A percentile compares a stretch with the other conserved stretches of the same genome.
Conservation (phyloP, 345 rosid species). For the Euphorbia peplus region DNA sequence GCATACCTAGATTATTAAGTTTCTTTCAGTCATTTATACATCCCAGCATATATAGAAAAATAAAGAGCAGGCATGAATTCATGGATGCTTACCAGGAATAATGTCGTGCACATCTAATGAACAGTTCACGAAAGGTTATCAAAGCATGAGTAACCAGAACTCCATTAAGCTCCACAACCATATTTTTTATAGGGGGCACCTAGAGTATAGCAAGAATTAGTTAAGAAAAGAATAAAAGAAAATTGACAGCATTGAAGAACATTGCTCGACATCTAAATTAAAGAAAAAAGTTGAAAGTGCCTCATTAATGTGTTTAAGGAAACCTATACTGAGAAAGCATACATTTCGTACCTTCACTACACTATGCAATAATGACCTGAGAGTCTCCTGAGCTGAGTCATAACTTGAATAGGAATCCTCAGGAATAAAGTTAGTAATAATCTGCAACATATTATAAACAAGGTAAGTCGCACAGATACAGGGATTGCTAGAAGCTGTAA, state of each 20-base stretch:
- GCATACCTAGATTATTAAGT: constrained; percentile 61
- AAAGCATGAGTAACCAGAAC: constrained; percentile 87
- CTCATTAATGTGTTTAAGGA: constrained; percentile 2
- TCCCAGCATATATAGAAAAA: background rate
- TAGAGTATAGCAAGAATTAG: constrained; percentile 36
- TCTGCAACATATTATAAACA: constrained; percentile 39
- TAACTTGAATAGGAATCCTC: constrained; percentile 84
- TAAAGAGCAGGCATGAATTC: constrained; percentile 11
- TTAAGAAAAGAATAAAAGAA: constrained; percentile 11
- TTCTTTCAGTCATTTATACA: constrained; percentile 4
- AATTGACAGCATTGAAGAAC: constrained; percentile 6
- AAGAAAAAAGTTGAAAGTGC: background rate
- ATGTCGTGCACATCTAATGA: constrained; percentile 74
- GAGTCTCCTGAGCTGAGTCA: constrained; percentile 82
- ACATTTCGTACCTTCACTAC: constrained; percentile 67
- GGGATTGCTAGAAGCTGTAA: constrained; percentile 11
- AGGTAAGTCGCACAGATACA: constrained; percentile 10
- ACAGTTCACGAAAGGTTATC: constrained; percentile 72
- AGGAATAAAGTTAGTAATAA: constrained; percentile 75
- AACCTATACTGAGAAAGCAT: background rate
- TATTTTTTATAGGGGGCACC: constrained; percentile 80
- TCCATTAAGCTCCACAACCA: constrained; percentile 92
- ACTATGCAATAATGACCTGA: constrained; percentile 86
- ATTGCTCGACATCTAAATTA: constrained; percentile 17
- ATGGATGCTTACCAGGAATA: constrained; percentile 70